A percentile compares a stretch with the other conserved stretches of the same genome.
phyloP scores from a whole-genome alignment of 129 eudicot genomes.

The Smallanthus sonchifolius region DNA sequence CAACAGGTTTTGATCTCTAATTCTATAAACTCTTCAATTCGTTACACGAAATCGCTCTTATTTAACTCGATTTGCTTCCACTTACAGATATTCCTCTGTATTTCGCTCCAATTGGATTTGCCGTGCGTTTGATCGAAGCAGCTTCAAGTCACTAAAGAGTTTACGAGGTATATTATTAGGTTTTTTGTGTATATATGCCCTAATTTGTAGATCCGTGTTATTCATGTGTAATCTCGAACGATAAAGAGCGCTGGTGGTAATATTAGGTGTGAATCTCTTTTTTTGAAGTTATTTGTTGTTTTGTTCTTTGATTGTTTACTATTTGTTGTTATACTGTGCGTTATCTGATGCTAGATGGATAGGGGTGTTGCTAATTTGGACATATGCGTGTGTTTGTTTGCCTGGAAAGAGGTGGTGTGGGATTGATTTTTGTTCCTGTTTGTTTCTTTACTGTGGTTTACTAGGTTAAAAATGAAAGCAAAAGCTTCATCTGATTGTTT shows the following conservation, averaged over 20 bases:
- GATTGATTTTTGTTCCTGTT: too few species aligned
- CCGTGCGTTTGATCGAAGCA: conserved; percentile 13
- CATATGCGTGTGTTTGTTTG: too few species aligned
- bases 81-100: conserved; percentile 13
- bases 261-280: background rate
- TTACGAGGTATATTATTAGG: conserved; percentile 10
- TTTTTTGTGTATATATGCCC: background rate
- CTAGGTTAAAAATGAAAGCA: background rate
- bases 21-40: background rate
- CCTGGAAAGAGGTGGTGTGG: too few species aligned
- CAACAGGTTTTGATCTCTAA: conserved; percentile 11
- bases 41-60: background rate
- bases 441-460: background rate
- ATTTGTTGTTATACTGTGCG: background rate
- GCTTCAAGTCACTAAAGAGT: conserved; percentile 13
- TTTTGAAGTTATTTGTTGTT: background rate
- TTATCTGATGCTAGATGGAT: too few species aligned
- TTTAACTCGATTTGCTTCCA: conserved; percentile 11
- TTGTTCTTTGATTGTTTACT: background rate
- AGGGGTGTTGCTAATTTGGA: too few species aligned
- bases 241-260: background rate
- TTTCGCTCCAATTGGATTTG: background rate
- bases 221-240: too few species aligned
- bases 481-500: background rate
- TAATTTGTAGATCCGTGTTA: background rate